Conservation (phyloP, 192 early-diverging fungal species). For the Phlyctochytrium arcticum region DNA sequence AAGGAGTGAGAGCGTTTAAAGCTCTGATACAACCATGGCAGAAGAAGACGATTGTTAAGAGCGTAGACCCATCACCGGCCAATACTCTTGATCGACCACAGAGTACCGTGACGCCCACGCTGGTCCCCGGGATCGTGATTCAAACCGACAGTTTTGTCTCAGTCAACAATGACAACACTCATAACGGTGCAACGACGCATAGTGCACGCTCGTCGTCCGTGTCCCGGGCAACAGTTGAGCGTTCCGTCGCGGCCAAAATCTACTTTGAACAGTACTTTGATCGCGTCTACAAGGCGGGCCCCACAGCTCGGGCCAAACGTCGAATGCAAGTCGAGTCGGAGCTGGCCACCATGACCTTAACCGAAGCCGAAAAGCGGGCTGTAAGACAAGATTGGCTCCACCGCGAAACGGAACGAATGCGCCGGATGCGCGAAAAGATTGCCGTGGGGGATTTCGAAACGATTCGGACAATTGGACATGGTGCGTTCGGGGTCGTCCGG, state of each 20-base stretch:
- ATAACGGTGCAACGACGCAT: not conserved
- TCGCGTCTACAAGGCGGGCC: slow-evolving; percentile 41
- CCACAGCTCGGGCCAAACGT: slow-evolving; percentile 42
- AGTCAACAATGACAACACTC: not conserved
- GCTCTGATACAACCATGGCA: slow-evolving; percentile 17
- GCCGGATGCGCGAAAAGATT: slow-evolving; percentile 35
- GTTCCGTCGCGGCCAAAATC: slow-evolving; percentile 55
- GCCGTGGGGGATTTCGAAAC: slow-evolving; percentile 48
- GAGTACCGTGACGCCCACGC: not conserved
- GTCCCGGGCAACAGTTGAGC: slow-evolving; percentile 50
- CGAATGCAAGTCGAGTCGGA: slow-evolving; percentile 50
- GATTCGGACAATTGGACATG: slow-evolving; percentile 50
- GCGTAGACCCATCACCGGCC: not conserved
- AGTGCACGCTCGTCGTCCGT: slow-evolving; percentile 11
- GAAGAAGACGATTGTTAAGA: not conserved
- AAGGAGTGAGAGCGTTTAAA: slow-evolving; percentile 4
- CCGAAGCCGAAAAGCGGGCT: slow-evolving; percentile 46
- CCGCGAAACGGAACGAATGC: slow-evolving; percentile 52
- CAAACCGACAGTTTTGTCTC: not conserved
- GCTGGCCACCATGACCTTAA: slow-evolving; percentile 38
- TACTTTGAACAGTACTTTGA: slow-evolving; percentile 61
- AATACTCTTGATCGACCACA: not conserved
- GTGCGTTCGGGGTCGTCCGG: slow-evolving; percentile 58
- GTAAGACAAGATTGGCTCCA: slow-evolving; percentile 48
- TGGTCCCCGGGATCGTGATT: not conserved